Evolutionary conservation across 2,329 filamentous ascomycete genomes (phyloP), one percentile per base, ranked within the genome.

Genomic region (Diplodia corticola): DNA sequence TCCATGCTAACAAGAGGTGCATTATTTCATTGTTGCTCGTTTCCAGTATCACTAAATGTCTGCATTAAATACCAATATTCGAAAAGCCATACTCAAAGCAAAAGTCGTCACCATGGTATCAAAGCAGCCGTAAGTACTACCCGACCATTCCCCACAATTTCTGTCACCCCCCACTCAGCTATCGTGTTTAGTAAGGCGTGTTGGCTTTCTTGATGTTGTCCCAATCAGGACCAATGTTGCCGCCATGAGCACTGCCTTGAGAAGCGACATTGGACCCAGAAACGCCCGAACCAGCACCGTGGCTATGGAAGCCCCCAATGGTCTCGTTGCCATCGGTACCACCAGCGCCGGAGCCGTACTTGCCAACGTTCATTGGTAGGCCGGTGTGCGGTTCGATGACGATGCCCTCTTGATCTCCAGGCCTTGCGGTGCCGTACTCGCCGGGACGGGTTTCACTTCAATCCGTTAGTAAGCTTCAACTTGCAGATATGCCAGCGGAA

Each of bases 361-460:
- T 75, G 53, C 71, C 76, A 0, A 75, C 72, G 59, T 81, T 78
- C 77, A 79, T 78, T 6, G 78, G 77, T 1, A 80, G 69, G 2
- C 79, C 78, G 1, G 79, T 80, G 37, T 76, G 74, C 4, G 77
- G 76, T 66, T 81, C 77, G 10, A 69, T 77, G 15, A 78, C 75
- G 3, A 70, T 67, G 3, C 72, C 72, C 4, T 69, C 69, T 5
- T 67, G 22, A 2, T 70, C 67, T 51, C 72, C 71, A 7, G 70
- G 17, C 9, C 17, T n/a, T 15, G 12, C 10, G 10, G 17, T n/a
- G 5, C 57, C 15, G 26, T 48, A 30, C 5, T 48, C 61, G 13
- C 46, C 51, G n/a, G 17, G 20, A 15, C 26, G 12, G 5, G 24
- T 7, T 37, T 22, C 10, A 9, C 35, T 46, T 20, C 46, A 24